Evolutionary conservation across 257 asterid genomes (phyloP), one percentile per base, ranked within the genome.

Genomic region (Voacanga thouarsii): DNA sequence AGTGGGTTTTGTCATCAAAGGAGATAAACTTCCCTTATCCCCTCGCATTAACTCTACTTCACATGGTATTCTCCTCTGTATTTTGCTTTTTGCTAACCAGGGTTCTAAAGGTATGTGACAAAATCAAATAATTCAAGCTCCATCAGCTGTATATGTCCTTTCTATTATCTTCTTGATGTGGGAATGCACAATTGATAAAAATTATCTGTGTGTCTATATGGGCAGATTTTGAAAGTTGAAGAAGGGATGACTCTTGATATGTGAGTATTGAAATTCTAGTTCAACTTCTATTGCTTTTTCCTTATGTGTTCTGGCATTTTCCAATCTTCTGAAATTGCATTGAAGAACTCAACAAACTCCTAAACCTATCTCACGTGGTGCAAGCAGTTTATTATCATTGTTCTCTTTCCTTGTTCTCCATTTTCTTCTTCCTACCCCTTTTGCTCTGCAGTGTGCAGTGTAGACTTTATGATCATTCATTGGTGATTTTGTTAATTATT

Each of bases 1-100:
- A 95, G 99, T 95, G 99, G 99, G 94, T 95, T 74, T 86, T 95
- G 80, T 93, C 98, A 49, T 95, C 99, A 2, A 89, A 93, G 86
- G 98, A 93, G 73, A 89, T 95, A 66, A 93, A 93, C 88, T 95
- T 95, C 83, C 98, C 99, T 23, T 95, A 91, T 86, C 99, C 99
- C 71, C 98, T 95, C 75, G 99, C 94, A 70, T 84, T 95, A 89
- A 95, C 99, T 47, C 89, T 95, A 68, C 97, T 95, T 88, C 99
- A 95, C 86, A 95, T 95, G 99, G 81, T 93, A 78, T 95, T 95
- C 90, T 95, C 99, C 76, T 95, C 99, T 67, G 91, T 90, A 51
- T 79, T 93, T 66, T 95, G 99, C 84, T 93, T 92, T 82, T 56
- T 90, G 75, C 88, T 95, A 61, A 95, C 97, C 84, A 93, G 87